phyloP scores from a whole-genome alignment of 208 protist species.

The Zelonia costaricensis region DNA sequence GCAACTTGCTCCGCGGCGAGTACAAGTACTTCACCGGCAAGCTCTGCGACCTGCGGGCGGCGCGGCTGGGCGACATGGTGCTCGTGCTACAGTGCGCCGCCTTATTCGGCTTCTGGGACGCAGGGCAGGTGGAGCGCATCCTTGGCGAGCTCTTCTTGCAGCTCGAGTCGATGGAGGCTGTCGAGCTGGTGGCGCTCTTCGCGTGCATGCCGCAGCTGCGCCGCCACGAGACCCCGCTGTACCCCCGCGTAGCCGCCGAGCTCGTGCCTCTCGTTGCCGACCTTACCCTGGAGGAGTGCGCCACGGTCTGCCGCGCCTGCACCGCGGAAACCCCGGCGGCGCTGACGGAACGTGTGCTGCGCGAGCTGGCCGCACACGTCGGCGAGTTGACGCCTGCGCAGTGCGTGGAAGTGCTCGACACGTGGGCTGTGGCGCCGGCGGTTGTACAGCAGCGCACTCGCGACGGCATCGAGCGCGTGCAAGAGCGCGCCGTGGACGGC shows the following conservation, averaged over 20 bases:
- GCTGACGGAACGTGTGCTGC: conserved; percentile 54
- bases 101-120: conserved; percentile 92
- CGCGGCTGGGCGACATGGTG: conserved; percentile 71
- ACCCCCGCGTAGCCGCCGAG: conserved; percentile 37
- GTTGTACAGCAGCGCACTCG: conserved; percentile 17
- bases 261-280: conserved; percentile 56
- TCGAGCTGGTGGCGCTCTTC: conserved; percentile 72
- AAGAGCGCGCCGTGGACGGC: conserved; percentile 18
- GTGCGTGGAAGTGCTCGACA: conserved; percentile 64
- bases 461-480: conserved; percentile 25
- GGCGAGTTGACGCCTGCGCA: conserved; percentile 39
- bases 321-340: conserved; percentile 38
- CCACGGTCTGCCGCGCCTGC: conserved; percentile 56
- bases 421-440: conserved; percentile 36
- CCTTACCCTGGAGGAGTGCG: conserved; percentile 79
- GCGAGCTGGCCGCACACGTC: conserved; percentile 37
- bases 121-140: conserved; percentile 71
- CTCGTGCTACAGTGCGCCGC: conserved; percentile 74
- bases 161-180: conserved; percentile 43
- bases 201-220: conserved; percentile 68
- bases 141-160: conserved; percentile 66
- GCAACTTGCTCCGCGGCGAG: conserved; percentile 85
- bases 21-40: conserved; percentile 95
- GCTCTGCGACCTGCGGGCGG: conserved; percentile 71
- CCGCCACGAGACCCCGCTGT: conserved; percentile 54